Percentiles rank a stretch among this genome's conserved stretches.
These are phyloP conservation scores for Penicillium sp. DNA, from an alignment of 2,329 filamentous ascomycete genomes.

Conservation along the genomic window DNA sequence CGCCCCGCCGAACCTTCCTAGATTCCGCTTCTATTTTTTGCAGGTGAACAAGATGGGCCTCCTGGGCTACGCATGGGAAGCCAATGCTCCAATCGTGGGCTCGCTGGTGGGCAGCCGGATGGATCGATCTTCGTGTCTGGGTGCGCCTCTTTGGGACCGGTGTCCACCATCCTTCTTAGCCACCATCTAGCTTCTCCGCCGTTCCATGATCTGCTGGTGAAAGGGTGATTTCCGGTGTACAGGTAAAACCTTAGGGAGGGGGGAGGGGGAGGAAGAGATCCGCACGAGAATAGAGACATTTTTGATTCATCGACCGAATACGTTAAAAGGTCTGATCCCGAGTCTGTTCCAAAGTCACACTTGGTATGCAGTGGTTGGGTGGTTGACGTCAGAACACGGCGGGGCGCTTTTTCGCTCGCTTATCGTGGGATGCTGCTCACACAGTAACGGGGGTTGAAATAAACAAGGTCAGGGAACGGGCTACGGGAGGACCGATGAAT, in stretches of 20 bases:
- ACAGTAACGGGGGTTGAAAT: neutral
- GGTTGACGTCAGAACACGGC: constrained; percentile 20
- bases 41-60: neutral
- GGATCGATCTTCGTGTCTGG: constrained; percentile 20
- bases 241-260: too few species aligned
- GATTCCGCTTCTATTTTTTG: constrained; percentile 19
- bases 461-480: neutral
- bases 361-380: constrained; percentile 6
- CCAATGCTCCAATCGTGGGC: constrained; percentile 13
- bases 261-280: too few species aligned
- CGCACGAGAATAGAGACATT: neutral
- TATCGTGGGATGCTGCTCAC: constrained; percentile 11
- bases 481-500: neutral
- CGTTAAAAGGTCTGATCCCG: constrained; percentile 20
- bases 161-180: constrained; percentile 1
- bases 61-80: neutral
- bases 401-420: constrained; percentile 4
- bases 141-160: constrained; percentile 9
- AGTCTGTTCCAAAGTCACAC: constrained; percentile 6
- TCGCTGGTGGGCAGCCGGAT: constrained; percentile 9
- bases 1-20: constrained; percentile 17
- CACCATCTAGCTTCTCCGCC: neutral
- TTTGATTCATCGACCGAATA: neutral
- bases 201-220: neutral
- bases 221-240: neutral